phyloP scores from a whole-genome alignment of 768 basidiomycete species.

The Tricholoma furcatifolium region DNA sequence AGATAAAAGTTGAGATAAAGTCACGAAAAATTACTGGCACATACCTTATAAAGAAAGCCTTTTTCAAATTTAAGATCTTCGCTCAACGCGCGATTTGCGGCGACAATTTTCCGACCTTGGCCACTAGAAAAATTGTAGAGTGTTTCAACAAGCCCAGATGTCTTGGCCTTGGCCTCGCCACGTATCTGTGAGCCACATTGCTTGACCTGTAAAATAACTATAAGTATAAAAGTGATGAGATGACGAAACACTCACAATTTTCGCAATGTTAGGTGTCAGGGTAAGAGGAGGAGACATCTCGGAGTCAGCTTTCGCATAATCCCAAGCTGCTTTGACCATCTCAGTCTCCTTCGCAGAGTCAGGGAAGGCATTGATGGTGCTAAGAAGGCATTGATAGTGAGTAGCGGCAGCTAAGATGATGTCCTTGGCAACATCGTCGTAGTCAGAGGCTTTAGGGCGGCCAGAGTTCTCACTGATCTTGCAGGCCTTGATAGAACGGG shows the following conservation, averaged over 20 bases:
- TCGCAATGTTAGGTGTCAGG: constrained; percentile 13
- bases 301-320: constrained; percentile 8
- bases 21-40: neutral
- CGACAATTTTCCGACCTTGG: too few species aligned
- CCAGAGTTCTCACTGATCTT: constrained; percentile 6
- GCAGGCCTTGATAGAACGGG: neutral
- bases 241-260: constrained; percentile 14
- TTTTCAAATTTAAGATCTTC: too few species aligned
- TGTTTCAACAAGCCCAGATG: too few species aligned
- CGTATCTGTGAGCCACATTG: too few species aligned
- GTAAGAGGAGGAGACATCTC: neutral
- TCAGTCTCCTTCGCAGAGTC: constrained; percentile 11
- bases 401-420: constrained; percentile 16
- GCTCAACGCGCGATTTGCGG: too few species aligned
- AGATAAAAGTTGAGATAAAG: neutral
- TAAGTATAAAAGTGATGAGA: neutral
- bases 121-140: neutral
- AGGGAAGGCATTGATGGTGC: constrained; percentile 20
- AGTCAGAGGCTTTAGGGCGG: constrained; percentile 19
- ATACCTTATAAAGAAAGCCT: too few species aligned
- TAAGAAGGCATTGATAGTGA: constrained; percentile 16
- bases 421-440: constrained; percentile 14
- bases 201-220: neutral
- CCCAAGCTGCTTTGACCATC: constrained; percentile 17
- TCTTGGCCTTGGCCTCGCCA: too few species aligned